Evolutionary conservation across 2,329 filamentous ascomycete species (phyloP).

Genomic region (Dactylellina sp.): DNA sequence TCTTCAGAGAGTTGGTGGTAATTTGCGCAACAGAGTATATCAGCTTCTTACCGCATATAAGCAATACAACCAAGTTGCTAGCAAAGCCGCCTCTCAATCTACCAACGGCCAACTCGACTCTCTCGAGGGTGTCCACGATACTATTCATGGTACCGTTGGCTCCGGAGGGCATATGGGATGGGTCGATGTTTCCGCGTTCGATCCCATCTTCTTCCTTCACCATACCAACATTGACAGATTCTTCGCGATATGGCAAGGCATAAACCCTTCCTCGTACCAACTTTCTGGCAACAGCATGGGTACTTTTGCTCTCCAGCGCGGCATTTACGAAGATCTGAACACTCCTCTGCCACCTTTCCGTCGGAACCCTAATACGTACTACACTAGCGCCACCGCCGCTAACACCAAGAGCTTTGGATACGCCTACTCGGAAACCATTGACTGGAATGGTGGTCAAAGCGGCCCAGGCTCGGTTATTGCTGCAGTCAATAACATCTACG

Average conservation of each 20-base stretch:
- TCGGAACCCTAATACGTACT: conserved; percentile 41
- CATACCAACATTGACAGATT: conserved; percentile 80
- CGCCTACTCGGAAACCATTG: conserved; percentile 75
- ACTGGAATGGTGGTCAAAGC: conserved; percentile 64
- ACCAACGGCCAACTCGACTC: conserved; percentile 34
- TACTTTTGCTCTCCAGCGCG: conserved; percentile 31
- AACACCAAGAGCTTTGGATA: conserved; percentile 75
- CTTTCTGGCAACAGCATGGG: conserved; percentile 24
- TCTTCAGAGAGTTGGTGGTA: conserved; percentile 25
- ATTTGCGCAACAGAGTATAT: conserved; percentile 70
- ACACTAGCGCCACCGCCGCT: conserved; percentile 48
- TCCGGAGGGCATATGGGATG: conserved; percentile 66
- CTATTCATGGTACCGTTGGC: conserved; percentile 49
- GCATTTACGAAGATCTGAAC: conserved; percentile 57
- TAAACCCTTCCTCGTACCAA: conserved; percentile 70
- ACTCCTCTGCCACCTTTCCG: conserved; percentile 59
- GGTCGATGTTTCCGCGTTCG: conserved; percentile 79
- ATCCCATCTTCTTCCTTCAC: conserved; percentile 81
- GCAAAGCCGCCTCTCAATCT: conserved; percentile 67
- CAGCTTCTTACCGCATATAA: conserved; percentile 76
- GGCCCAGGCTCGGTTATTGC: conserved; percentile 65
- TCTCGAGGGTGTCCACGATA: conserved; percentile 49
- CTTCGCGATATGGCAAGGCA: conserved; percentile 79
- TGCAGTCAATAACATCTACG: conserved; percentile 73
- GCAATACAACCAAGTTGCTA: conserved; percentile 77